Percentiles rank a stretch among this genome's conserved stretches.
phyloP scores from a whole-genome alignment of 768 basidiomycete genomes.

The Rickenella mellea region DNA sequence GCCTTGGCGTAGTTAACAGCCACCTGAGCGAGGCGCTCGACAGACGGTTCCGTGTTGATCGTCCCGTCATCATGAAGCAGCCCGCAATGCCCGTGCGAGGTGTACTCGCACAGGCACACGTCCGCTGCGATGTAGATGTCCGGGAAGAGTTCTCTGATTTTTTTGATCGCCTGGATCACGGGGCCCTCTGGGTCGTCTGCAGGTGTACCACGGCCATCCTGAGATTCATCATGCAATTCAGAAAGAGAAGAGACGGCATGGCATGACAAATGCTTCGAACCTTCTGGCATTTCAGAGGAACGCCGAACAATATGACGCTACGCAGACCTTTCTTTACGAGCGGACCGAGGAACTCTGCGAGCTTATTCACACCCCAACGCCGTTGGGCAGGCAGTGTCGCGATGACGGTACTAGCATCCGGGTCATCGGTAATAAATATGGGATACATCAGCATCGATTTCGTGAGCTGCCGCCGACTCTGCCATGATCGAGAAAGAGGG shows the following conservation, averaged over 20 bases:
- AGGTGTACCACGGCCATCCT: constrained; percentile 79
- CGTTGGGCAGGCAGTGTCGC: constrained; percentile 75
- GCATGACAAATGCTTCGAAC: constrained; percentile 25
- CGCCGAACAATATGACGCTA: constrained; percentile 93
- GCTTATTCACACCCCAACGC: constrained; percentile 90
- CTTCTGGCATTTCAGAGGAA: constrained; percentile 73
- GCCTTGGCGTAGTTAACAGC: constrained; percentile 87
- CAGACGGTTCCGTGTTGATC: constrained; percentile 70
- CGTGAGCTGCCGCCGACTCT: constrained; percentile 67
- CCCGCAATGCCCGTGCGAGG: constrained; percentile 96
- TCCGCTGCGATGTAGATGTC: constrained; percentile 84
- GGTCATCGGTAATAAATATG: constrained; percentile 95
- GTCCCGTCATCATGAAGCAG: constrained; percentile 63
- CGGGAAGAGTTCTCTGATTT: constrained; percentile 71
- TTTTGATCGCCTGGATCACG: constrained; percentile 86
- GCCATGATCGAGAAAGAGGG: constrained; percentile 82
- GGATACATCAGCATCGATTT: constrained; percentile 99
- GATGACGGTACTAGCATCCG: constrained; percentile 74
- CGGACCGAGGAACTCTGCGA: constrained; percentile 81
- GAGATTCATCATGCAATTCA: neutral
- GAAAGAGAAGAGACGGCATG: neutral
- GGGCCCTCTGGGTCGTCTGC: constrained; percentile 89
- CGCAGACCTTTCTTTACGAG: constrained; percentile 82
- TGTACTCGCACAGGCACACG: constrained; percentile 99
- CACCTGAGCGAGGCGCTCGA: constrained; percentile 84